These are phyloP conservation scores for Nitzschia sp. DNA, from an alignment of 108 stramenopile species.

Conservation along the genomic window DNA sequence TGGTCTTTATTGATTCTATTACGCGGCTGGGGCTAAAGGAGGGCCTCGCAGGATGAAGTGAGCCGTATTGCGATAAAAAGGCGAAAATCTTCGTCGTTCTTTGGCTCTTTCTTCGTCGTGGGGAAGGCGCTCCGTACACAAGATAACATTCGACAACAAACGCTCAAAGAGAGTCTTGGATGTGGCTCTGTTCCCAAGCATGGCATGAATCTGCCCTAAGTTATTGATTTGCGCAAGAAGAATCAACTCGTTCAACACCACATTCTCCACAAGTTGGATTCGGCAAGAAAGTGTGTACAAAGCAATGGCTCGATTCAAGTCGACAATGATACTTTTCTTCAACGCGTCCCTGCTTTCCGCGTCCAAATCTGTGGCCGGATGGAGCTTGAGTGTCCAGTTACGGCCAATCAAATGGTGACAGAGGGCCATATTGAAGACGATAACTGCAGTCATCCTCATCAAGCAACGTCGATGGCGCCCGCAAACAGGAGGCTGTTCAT, in stretches of 20 bases:
- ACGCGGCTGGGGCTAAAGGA: neutral
- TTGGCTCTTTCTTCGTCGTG: neutral
- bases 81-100: neutral
- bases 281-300: slow-evolving; percentile 8
- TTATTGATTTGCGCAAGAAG: neutral
- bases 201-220: neutral
- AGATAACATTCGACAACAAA: neutral
- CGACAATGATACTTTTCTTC: neutral
- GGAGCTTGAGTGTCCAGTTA: neutral
- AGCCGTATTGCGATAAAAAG: neutral
- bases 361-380: neutral
- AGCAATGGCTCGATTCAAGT: neutral
- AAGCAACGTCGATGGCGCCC: neutral
- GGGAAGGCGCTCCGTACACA: neutral
- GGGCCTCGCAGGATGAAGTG: neutral
- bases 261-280: neutral
- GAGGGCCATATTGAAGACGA: neutral
- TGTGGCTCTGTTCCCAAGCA: neutral
- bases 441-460: neutral
- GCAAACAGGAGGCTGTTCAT: neutral
- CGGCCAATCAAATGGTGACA: neutral
- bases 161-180: neutral
- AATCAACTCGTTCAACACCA: neutral
- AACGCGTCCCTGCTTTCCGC: neutral
- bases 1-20: too few relatives aligned